phyloP scores from a whole-genome alignment of 495 filamentous ascomycete species.

The Margaritispora aquatica region DNA sequence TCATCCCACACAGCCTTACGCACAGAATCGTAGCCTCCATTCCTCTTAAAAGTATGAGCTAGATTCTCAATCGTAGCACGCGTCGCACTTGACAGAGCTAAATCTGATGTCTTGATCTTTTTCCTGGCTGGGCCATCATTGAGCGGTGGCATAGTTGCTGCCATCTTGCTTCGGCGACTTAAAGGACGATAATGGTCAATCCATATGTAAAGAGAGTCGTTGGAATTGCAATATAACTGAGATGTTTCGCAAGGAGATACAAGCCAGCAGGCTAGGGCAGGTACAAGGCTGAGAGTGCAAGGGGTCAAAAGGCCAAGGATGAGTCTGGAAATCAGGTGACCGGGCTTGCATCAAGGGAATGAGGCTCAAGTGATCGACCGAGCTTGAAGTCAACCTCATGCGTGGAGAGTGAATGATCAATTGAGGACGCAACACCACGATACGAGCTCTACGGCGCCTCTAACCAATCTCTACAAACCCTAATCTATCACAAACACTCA shows the following conservation, averaged over 20 bases:
- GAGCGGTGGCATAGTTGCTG: slow-evolving; percentile 10
- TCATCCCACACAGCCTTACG: slow-evolving; percentile 77
- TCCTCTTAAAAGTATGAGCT: slow-evolving; percentile 81
- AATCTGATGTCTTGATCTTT: slow-evolving; percentile 79
- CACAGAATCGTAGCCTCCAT: slow-evolving; percentile 80
- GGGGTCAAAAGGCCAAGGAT: too few relatives aligned
- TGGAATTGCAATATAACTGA: background rate
- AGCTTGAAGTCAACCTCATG: slow-evolving; percentile 1
- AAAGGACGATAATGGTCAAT: background rate
- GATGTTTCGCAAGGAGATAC: background rate
- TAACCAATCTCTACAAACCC: background rate
- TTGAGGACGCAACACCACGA: slow-evolving; percentile 8
- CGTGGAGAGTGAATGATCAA: background rate
- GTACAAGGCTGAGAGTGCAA: background rate
- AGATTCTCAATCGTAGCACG: slow-evolving; percentile 70
- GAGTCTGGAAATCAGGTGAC: background rate
- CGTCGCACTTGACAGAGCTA: slow-evolving; percentile 68
- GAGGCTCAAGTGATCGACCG: background rate
- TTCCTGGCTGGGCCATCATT: slow-evolving; percentile 16
- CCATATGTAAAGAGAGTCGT: background rate
- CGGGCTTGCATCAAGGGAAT: background rate
- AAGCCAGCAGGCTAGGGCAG: background rate
- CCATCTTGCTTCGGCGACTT: slow-evolving; percentile 7
- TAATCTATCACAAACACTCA: background rate
- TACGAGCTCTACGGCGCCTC: slow-evolving; percentile 1